These are phyloP conservation scores for Scopulariopsis brevicaulis DNA, from an alignment of 2,329 filamentous ascomycete species.

Conservation along the genomic window DNA sequence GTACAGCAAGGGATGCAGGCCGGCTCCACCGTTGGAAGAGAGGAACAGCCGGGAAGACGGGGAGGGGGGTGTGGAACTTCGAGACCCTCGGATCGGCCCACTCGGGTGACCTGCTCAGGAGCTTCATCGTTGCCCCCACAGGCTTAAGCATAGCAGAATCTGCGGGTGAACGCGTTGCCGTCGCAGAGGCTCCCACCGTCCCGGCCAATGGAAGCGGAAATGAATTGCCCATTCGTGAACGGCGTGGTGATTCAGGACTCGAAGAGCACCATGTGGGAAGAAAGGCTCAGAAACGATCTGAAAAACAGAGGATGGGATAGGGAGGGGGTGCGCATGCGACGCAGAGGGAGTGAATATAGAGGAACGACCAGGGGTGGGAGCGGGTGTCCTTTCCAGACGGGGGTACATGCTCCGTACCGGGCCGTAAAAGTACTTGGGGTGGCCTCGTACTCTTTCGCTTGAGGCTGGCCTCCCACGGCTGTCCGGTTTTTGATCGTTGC, in stretches of 20 bases:
- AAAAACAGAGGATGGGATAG: not conserved
- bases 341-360: not conserved
- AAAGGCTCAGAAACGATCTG: not conserved
- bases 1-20: not conserved
- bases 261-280: not conserved
- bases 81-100: not conserved
- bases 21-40: not conserved
- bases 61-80: not conserved
- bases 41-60: not conserved
- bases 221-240: not conserved
- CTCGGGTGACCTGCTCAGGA: not conserved
- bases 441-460: not conserved
- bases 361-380: not conserved
- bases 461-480: not conserved
- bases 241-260: not conserved
- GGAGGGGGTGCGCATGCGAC: not conserved
- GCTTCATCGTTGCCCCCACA: not conserved
- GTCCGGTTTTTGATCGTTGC: not conserved
- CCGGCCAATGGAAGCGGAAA: not conserved
- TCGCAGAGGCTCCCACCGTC: not conserved
- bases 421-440: not conserved
- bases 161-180: conserved; percentile 3
- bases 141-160: conserved; percentile 1
- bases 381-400: not conserved
- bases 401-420: conserved; percentile 3